Base-by-base conservation (phyloP, 306 rosid species). In the Rosa multiflora region DNA sequence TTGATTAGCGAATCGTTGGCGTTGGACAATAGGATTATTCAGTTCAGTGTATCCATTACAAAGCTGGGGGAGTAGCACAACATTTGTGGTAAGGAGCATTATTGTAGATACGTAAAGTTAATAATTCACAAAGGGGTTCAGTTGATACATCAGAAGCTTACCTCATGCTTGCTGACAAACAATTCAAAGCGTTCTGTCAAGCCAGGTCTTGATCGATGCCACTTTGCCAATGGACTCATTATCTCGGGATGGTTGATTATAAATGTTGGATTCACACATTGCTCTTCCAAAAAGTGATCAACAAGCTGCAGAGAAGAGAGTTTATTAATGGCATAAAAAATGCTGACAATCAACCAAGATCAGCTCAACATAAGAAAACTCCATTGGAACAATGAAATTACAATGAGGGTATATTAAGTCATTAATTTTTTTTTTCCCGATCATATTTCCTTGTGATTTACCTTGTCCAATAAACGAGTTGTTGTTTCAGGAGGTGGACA, bases 221-320 rank as follows among this genome's bases (percentile, higher is more conserved):
- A 91, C 89, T 94, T 94, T 4, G 98, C 98, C 83, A 94, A 79
- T 73, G 95, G 98, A 84, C 98, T 94, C 97, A 88, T 92, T 72
- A 94, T 83, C 88, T 92, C 93, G 0, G 98, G 98, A 82, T 91
- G 97, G 80, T 94, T 92, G 42, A 88, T 92, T 80, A 94, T 92
- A 75, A 87, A 94, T 70, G 97, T 63, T 20, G 97, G 97, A 83
- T 92, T 87, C 15, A 92, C 91, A 70, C 98, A 94, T 0, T 82
- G 88, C 85, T 89, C 98, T 74, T 94, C 98, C 88, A 94, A 78
- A 78, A 91, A 92, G 90, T 94, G 95, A 51, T 92, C 98, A 83
- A 92, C 98, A 85, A 94, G 98, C 98, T 94, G 92, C 86, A 88
- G 37, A 13, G 63, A 6, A 52, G 8, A 15, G 12, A 52, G 15